These are phyloP conservation scores for Aspergillus sergii DNA, from an alignment of 2,329 filamentous ascomycete genomes.

Conservation along the genomic window DNA sequence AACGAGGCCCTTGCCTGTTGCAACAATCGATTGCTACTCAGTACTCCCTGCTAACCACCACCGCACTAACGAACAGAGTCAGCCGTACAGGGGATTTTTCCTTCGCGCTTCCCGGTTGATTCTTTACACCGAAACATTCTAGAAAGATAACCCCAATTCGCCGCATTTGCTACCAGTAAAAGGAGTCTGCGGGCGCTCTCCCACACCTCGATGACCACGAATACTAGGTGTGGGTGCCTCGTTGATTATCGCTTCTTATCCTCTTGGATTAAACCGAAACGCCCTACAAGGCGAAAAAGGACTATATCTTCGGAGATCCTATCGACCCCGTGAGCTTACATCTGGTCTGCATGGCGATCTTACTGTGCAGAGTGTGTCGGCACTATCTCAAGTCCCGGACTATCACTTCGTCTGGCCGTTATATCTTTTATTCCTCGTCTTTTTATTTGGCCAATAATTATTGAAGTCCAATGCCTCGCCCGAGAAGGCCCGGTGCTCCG, in stretches of 20 bases:
- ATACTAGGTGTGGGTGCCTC: constrained; percentile 37
- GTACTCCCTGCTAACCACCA: background rate
- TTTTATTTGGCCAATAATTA: constrained; percentile 19
- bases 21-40: background rate
- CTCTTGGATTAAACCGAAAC: constrained; percentile 37
- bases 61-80: background rate
- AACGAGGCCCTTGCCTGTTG: background rate
- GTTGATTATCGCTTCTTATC: constrained; percentile 40
- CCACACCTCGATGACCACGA: constrained; percentile 40
- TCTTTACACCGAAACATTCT: background rate
- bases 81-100: background rate
- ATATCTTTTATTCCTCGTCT: constrained; percentile 14
- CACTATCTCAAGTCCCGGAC: constrained; percentile 25
- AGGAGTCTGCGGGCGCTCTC: constrained; percentile 10
- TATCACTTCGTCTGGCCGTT: constrained; percentile 21
- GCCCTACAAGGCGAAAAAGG: constrained; percentile 31
- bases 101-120: background rate
- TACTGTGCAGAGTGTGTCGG: constrained; percentile 21
- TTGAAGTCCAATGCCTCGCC: constrained; percentile 59
- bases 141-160: background rate
- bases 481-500: constrained; percentile 64
- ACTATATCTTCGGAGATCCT: constrained; percentile 13
- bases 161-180: background rate
- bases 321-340: constrained; percentile 13
- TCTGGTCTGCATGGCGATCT: constrained; percentile 30